Evolutionary conservation across 2,329 filamentous ascomycete species (phyloP).

Genomic region (Chaetomiaceae sp.): DNA sequence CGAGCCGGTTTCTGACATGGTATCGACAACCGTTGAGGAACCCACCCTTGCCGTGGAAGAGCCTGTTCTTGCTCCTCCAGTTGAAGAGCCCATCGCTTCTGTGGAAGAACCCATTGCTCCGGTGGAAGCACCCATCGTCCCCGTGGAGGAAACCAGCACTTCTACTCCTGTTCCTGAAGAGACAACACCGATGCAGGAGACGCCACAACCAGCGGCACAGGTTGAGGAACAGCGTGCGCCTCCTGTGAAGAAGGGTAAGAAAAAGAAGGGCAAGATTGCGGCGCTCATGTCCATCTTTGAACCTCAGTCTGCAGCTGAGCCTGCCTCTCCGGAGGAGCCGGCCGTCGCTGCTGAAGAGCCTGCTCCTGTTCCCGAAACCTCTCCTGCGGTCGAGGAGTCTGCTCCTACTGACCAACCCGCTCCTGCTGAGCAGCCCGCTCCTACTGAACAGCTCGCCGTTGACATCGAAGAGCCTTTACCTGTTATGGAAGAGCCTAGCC

Average conservation of each 20-base stretch:
- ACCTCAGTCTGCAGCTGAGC: neutral
- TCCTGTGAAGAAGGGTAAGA: slow-evolving; percentile 21
- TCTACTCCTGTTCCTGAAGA: neutral
- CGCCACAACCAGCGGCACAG: neutral
- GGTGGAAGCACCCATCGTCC: neutral
- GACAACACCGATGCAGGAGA: neutral
- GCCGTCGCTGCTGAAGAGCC: neutral
- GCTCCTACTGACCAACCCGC: neutral
- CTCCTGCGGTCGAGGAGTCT: neutral
- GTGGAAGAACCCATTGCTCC: neutral
- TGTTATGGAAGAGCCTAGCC: neutral
- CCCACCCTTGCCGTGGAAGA: neutral
- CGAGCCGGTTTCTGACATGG: neutral
- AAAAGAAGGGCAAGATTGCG: slow-evolving; percentile 19
- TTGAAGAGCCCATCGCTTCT: neutral
- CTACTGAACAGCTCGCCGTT: neutral
- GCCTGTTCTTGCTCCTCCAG: neutral
- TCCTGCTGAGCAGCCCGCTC: neutral
- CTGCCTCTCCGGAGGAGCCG: neutral
- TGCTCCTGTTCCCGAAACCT: neutral
- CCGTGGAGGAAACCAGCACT: no score
- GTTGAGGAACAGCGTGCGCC: neutral
- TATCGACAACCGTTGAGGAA: neutral
- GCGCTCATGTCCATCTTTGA: slow-evolving; percentile 7
- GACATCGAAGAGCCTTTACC: neutral